These are phyloP conservation scores for Rubroboletus satanas DNA, from an alignment of 768 basidiomycete genomes.

Conservation along the genomic window DNA sequence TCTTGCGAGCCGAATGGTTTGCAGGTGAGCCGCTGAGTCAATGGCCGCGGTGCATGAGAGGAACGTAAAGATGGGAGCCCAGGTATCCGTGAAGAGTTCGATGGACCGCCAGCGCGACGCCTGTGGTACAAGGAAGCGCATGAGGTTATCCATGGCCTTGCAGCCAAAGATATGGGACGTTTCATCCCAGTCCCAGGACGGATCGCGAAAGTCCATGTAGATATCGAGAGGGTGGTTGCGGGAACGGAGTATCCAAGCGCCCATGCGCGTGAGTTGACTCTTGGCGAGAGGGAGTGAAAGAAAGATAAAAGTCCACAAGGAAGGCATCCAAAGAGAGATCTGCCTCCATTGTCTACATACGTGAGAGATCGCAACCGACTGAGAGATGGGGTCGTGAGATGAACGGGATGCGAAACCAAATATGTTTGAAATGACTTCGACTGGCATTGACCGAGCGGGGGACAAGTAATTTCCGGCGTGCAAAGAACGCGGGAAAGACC, in stretches of 20 bases:
- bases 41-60: conserved; percentile 38
- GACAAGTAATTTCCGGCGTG: background rate
- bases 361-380: conserved; percentile 40
- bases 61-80: conserved; percentile 54
- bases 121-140: conserved; percentile 44
- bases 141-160: conserved; percentile 42
- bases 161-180: conserved; percentile 42
- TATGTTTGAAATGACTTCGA: conserved; percentile 36
- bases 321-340: conserved; percentile 41
- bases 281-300: conserved; percentile 43
- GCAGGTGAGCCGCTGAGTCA: conserved; percentile 35
- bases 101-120: conserved; percentile 45
- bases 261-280: conserved; percentile 35
- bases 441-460: conserved; percentile 25
- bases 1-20: conserved; percentile 43
- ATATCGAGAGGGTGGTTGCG: conserved; percentile 45
- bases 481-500: background rate
- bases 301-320: conserved; percentile 50
- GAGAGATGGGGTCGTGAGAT: conserved; percentile 23
- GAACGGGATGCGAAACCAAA: conserved; percentile 32
- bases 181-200: conserved; percentile 50
- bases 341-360: conserved; percentile 50
- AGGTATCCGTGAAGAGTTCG: conserved; percentile 56
- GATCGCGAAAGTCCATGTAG: conserved; percentile 56
- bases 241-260: conserved; percentile 45